These are phyloP conservation scores for Dysphania ambrosioides DNA, from an alignment of 148 eudicot species.

Conservation along the genomic window DNA sequence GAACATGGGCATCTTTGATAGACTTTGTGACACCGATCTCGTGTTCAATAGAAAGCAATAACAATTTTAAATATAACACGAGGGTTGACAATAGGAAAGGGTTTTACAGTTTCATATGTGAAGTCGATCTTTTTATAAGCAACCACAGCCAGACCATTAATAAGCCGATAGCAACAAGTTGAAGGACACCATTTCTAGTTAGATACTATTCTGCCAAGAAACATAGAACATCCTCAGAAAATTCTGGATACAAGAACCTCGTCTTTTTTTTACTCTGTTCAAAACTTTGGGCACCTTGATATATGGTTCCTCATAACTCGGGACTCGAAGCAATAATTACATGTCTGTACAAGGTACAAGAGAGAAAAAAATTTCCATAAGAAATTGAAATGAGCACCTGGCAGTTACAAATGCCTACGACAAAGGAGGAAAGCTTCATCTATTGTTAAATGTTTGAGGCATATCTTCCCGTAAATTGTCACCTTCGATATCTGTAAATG, in stretches of 20 bases:
- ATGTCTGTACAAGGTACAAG: conserved; percentile 49
- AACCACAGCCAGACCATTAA: not conserved
- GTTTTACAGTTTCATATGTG: too few relatives aligned
- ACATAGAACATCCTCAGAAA: not conserved
- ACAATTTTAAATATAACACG: too few relatives aligned
- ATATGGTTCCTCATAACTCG: conserved; percentile 75
- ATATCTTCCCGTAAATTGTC: conserved; percentile 66
- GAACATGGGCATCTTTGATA: not conserved
- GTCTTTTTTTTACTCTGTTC: conserved; percentile 52
- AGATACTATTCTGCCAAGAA: not conserved
- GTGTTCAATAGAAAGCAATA: not conserved
- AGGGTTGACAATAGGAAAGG: too few relatives aligned
- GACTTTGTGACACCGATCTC: not conserved
- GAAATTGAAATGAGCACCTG: not conserved
- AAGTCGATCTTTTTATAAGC: too few relatives aligned
- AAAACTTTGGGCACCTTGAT: conserved; percentile 90
- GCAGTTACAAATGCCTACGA: not conserved
- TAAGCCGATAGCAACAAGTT: not conserved
- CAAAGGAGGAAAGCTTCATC: conserved; percentile 34
- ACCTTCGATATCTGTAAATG: conserved; percentile 62
- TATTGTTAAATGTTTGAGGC: conserved; percentile 69
- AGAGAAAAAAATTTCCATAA: not conserved
- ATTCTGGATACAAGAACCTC: conserved; percentile 22
- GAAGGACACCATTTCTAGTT: not conserved
- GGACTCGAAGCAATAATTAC: conserved; percentile 68